phyloP scores from a whole-genome alignment of 108 stramenopile species.

The Cylindrotheca fusiformis region DNA sequence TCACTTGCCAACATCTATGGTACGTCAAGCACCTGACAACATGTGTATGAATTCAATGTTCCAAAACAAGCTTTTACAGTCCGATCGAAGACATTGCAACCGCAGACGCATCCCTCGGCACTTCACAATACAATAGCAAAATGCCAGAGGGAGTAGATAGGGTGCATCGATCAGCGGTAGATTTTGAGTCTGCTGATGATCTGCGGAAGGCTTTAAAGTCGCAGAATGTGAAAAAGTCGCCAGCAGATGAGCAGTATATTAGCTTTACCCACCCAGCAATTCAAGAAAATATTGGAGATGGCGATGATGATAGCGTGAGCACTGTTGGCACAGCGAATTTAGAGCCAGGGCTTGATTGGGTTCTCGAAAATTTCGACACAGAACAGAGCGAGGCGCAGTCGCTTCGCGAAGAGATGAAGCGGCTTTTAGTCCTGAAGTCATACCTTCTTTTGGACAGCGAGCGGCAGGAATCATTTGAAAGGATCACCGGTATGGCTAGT shows the following conservation, averaged over 20 bases:
- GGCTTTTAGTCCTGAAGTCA: slow-evolving; percentile 56
- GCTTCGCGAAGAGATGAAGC: slow-evolving; percentile 53
- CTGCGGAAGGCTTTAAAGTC: slow-evolving; percentile 28
- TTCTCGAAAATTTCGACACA: slow-evolving; percentile 22
- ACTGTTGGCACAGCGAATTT: neutral
- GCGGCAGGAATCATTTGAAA: slow-evolving; percentile 60
- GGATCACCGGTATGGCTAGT: slow-evolving; percentile 34
- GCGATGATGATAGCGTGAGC: neutral
- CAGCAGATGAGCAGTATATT: neutral
- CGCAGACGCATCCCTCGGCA: no score
- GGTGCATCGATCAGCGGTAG: slow-evolving; percentile 23
- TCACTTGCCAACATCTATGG: no score
- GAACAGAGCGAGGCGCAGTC: slow-evolving; percentile 16
- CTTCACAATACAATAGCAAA: neutral
- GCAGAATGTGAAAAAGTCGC: slow-evolving; percentile 8
- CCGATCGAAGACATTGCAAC: no score
- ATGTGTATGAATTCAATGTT: no score
- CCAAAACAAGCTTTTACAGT: no score
- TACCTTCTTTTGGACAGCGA: slow-evolving; percentile 65
- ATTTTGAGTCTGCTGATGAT: slow-evolving; percentile 36
- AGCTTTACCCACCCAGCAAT: slow-evolving; percentile 1
- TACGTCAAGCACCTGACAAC: no score
- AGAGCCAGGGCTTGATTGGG: slow-evolving; percentile 34
- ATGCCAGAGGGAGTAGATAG: slow-evolving; percentile 1
- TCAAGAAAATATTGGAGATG: neutral